These are phyloP conservation scores for Udeniomyces megalosporus DNA, from an alignment of 768 basidiomycete genomes.

Conservation along the genomic window DNA sequence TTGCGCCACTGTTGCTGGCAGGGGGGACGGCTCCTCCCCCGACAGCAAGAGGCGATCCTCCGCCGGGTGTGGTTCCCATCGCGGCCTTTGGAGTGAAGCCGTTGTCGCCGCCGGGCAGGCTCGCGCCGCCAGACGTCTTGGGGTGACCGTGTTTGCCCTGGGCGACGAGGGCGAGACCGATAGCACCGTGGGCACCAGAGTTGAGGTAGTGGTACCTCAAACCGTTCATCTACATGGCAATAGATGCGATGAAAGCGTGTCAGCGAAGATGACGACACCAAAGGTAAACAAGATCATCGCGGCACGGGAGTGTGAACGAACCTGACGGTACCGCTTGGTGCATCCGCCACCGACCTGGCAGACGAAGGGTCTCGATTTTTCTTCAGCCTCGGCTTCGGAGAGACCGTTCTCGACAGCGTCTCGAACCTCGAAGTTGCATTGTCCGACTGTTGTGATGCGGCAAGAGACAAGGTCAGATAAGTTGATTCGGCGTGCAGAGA, in stretches of 20 bases:
- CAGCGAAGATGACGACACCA: slow-evolving; percentile 52
- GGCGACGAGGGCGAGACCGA: slow-evolving; percentile 69
- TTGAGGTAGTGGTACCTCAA: slow-evolving; percentile 30
- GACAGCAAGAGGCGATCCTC: neutral
- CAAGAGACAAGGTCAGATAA: too few species aligned
- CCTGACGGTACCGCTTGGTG: slow-evolving; percentile 80
- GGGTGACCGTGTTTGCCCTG: slow-evolving; percentile 32
- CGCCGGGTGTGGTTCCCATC: neutral
- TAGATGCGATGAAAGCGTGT: slow-evolving; percentile 36
- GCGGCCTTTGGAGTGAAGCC: neutral
- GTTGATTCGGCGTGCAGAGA: too few species aligned
- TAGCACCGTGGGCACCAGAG: slow-evolving; percentile 81
- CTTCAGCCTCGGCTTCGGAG: slow-evolving; percentile 63
- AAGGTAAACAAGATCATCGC: neutral
- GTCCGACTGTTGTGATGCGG: too few species aligned
- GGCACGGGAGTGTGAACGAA: neutral
- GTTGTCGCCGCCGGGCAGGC: neutral
- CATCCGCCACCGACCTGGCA: slow-evolving; percentile 57
- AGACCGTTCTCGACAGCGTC: slow-evolving; percentile 44
- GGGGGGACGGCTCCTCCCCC: too few species aligned
- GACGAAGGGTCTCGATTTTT: slow-evolving; percentile 63
- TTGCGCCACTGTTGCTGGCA: neutral
- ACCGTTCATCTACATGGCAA: slow-evolving; percentile 13
- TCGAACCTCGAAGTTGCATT: slow-evolving; percentile 81
- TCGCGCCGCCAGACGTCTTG: slow-evolving; percentile 3